Conservation (phyloP, 2,329 filamentous ascomycete genomes). For the Aspergillus latus region DNA sequence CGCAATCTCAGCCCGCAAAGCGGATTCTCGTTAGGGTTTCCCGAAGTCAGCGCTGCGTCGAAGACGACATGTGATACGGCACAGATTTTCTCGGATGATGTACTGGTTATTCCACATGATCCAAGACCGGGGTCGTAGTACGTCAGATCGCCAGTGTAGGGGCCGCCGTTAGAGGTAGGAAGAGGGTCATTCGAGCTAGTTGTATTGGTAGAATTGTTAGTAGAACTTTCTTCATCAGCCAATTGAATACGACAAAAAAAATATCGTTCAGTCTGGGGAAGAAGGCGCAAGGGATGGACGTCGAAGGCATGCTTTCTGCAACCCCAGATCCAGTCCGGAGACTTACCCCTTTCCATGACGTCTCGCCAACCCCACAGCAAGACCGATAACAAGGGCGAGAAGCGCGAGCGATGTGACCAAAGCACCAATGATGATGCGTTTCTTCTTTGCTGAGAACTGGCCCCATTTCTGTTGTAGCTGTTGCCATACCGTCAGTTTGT, state of each 20-base stretch:
- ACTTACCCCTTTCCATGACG: constrained; percentile 17
- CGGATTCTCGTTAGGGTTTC: constrained; percentile 64
- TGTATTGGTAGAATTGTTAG: neutral
- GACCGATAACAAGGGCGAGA: constrained; percentile 26
- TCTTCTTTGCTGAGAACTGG: constrained; percentile 13
- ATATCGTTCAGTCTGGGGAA: neutral
- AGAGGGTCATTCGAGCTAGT: constrained; percentile 26
- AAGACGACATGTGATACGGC: constrained; percentile 68
- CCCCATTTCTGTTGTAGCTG: constrained; percentile 10
- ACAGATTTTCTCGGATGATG: constrained; percentile 59
- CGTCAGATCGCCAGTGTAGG: constrained; percentile 64
- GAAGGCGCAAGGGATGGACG: neutral
- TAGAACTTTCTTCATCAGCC: neutral
- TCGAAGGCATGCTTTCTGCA: neutral
- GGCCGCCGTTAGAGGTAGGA: constrained; percentile 42
- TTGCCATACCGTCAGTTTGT: neutral
- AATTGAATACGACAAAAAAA: neutral
- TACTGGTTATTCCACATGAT: constrained; percentile 64
- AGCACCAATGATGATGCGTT: constrained; percentile 21
- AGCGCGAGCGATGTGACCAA: constrained; percentile 13
- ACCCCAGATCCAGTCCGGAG: neutral
- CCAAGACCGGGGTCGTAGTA: constrained; percentile 68
- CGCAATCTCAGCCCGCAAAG: constrained; percentile 68
- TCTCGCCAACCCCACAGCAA: constrained; percentile 27
- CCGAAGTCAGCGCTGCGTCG: constrained; percentile 55